phyloP scores from a whole-genome alignment of 495 filamentous ascomycete species.

The Penicillium bovifimosum region DNA sequence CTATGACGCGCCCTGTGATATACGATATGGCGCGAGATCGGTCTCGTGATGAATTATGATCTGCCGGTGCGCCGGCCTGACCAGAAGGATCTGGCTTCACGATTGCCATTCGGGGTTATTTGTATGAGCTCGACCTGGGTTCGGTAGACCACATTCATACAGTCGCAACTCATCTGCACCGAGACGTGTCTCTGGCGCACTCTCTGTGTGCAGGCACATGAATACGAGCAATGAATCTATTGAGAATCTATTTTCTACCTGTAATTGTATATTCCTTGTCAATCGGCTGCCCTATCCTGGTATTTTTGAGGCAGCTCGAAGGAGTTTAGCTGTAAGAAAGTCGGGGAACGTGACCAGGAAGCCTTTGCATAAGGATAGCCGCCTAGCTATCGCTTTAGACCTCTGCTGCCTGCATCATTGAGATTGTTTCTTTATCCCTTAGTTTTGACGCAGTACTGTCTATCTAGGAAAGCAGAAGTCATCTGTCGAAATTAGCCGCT shows the following conservation, averaged over 20 bases:
- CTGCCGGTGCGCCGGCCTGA: constrained; percentile 10
- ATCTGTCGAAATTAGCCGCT: too few relatives aligned
- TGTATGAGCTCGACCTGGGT: constrained; percentile 1
- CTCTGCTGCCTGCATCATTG: too few relatives aligned
- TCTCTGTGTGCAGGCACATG: constrained; percentile 5
- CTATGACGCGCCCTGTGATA: constrained; percentile 17
- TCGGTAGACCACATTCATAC: constrained; percentile 7
- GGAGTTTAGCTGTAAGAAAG: too few relatives aligned
- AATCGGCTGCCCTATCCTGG: too few relatives aligned
- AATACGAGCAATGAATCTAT: constrained; percentile 8
- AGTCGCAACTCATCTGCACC: constrained; percentile 6
- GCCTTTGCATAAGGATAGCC: too few relatives aligned
- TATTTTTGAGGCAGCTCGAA: too few relatives aligned
- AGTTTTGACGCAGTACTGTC: too few relatives aligned
- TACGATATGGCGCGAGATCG: constrained; percentile 19
- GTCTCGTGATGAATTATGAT: constrained; percentile 27
- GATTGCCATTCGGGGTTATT: not conserved
- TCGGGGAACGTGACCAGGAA: too few relatives aligned
- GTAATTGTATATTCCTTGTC: too few relatives aligned
- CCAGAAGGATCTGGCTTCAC: constrained; percentile 5
- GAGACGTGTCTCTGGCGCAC: constrained; percentile 1
- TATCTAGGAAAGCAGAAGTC: too few relatives aligned
- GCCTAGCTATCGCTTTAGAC: too few relatives aligned
- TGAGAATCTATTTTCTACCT: not conserved
- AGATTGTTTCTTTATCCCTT: too few relatives aligned